Conservation (phyloP, 179 eudicot species). For the Patellifolia procumbens region DNA sequence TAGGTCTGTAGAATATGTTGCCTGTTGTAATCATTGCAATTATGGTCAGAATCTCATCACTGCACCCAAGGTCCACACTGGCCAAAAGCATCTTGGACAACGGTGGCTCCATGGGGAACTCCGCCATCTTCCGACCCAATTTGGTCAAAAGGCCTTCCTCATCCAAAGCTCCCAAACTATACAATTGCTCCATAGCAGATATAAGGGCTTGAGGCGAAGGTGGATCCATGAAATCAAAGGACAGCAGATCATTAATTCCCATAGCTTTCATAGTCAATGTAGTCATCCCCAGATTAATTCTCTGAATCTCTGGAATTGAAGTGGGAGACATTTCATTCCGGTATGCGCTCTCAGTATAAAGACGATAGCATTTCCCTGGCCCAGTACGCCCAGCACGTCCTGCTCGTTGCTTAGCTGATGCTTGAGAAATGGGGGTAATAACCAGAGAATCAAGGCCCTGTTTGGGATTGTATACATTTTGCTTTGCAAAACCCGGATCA, state of each 20-base stretch:
- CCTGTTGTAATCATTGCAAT: slow-evolving; percentile 98
- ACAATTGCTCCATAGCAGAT: slow-evolving; percentile 93
- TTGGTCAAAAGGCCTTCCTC: slow-evolving; percentile 96
- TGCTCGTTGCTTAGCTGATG: slow-evolving; percentile 94
- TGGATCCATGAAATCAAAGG: slow-evolving; percentile 98
- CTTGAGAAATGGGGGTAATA: slow-evolving; percentile 93
- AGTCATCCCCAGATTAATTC: slow-evolving; percentile 81
- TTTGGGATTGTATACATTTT: slow-evolving; percentile 93
- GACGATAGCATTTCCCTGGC: slow-evolving; percentile 95
- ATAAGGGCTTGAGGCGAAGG: slow-evolving; percentile 95
- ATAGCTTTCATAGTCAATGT: slow-evolving; percentile 84
- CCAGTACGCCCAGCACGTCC: slow-evolving; percentile 98
- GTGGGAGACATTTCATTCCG: slow-evolving; percentile 95
- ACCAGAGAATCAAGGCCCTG: slow-evolving; percentile 88
- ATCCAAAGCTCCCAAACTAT: slow-evolving; percentile 87
- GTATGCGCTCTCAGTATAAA: slow-evolving; percentile 92
- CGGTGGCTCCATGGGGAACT: slow-evolving; percentile 92
- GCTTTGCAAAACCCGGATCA: slow-evolving; percentile 96
- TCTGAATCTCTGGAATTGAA: slow-evolving; percentile 85
- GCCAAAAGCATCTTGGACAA: slow-evolving; percentile 94
- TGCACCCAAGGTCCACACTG: slow-evolving; percentile 93
- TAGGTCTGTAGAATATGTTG: slow-evolving; percentile 83
- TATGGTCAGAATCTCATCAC: slow-evolving; percentile 90
- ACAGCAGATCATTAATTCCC: slow-evolving; percentile 88
- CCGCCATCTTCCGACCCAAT: slow-evolving; percentile 93